Evolutionary conservation across 495 filamentous ascomycete species (phyloP).

Genomic region (Hypoxylon subgilvum): DNA sequence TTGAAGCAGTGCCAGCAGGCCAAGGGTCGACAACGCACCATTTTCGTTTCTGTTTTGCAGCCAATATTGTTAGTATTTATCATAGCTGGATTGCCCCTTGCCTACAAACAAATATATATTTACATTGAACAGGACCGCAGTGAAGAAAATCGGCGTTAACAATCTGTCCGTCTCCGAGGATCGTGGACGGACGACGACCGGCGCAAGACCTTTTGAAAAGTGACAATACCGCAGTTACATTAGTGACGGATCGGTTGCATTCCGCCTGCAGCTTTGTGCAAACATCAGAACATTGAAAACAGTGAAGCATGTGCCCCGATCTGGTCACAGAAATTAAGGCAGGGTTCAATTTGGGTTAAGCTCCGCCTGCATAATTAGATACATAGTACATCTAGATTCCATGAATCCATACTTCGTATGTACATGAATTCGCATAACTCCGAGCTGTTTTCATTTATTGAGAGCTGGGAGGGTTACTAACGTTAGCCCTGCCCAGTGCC

Average conservation of each 20-base stretch:
- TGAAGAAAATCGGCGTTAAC: constrained; percentile 26
- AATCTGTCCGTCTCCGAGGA: background rate
- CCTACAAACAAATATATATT: background rate
- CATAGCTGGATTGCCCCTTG: background rate
- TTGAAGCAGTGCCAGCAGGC: too few species aligned
- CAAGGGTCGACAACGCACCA: too few species aligned
- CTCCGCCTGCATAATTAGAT: constrained; percentile 24
- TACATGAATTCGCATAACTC: constrained; percentile 26
- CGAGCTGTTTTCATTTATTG: constrained; percentile 24
- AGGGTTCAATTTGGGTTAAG: constrained; percentile 30
- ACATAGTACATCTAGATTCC: background rate
- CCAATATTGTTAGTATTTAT: too few species aligned
- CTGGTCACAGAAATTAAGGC: constrained; percentile 8
- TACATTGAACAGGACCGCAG: constrained; percentile 1
- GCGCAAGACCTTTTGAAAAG: background rate
- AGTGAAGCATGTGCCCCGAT: constrained; percentile 21
- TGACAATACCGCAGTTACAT: constrained; percentile 26
- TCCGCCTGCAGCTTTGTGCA: constrained; percentile 37
- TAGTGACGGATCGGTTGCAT: constrained; percentile 28
- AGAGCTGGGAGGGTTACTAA: constrained; percentile 32
- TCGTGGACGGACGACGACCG: background rate
- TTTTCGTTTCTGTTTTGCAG: too few species aligned
- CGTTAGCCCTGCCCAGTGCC: constrained; percentile 25
- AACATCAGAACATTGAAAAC: background rate
- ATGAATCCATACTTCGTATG: background rate